These are phyloP conservation scores for Arbutus unedo DNA, from an alignment of 148 eudicot species.

Conservation along the genomic window DNA sequence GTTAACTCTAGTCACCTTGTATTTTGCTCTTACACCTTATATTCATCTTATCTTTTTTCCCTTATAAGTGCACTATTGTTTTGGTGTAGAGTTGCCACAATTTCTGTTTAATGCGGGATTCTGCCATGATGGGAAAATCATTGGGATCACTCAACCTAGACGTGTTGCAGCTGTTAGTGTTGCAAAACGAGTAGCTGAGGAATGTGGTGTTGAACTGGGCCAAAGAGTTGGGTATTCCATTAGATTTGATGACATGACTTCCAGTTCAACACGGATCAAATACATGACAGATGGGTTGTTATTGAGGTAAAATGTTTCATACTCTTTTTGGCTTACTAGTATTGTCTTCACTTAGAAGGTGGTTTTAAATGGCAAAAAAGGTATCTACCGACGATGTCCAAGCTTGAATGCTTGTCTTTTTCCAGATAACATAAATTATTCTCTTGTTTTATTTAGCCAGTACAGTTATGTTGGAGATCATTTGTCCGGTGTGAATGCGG, in stretches of 20 bases:
- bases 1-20: neutral
- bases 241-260: slow-evolving; percentile 89
- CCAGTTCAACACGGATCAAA: slow-evolving; percentile 77
- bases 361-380: neutral
- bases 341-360: neutral
- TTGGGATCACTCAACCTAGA: slow-evolving; percentile 96
- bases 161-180: slow-evolving; percentile 95
- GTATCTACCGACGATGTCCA: neutral
- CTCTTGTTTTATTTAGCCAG: neutral
- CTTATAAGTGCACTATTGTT: neutral
- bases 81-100: slow-evolving; percentile 69
- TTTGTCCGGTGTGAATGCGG: neutral
- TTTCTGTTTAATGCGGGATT: slow-evolving; percentile 70
- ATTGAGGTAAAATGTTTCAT: slow-evolving; percentile 50
- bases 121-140: slow-evolving; percentile 60
- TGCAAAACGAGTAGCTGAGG: slow-evolving; percentile 96
- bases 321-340: neutral
- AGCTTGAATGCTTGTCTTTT: neutral
- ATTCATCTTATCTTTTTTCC: neutral
- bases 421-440: neutral
- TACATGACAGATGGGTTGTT: slow-evolving; percentile 97
- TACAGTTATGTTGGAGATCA: neutral
- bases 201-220: slow-evolving; percentile 76
- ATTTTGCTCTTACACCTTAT: neutral
- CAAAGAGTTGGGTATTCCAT: slow-evolving; percentile 88